Percentiles rank a stretch among this genome's conserved stretches.
Conservation (phyloP, 345 rosid species). For the Moricandia arvensis region DNA sequence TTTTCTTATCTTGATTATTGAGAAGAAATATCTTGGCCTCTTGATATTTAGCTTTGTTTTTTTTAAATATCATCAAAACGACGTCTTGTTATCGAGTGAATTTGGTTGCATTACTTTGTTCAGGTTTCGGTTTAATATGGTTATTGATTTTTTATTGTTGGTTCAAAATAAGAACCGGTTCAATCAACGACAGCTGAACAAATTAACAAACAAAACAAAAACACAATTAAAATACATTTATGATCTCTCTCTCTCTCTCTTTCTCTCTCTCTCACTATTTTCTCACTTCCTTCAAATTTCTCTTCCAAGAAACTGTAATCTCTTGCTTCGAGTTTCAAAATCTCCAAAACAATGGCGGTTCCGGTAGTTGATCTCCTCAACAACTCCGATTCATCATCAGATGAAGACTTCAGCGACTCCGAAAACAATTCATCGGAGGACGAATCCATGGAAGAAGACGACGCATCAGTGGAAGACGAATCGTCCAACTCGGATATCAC, state of each 20-base stretch:
- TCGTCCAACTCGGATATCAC: constrained; percentile 1
- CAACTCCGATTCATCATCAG: constrained; percentile 20
- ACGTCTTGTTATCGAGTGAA: neutral
- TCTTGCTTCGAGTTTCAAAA: neutral
- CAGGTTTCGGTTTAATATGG: constrained; percentile 1
- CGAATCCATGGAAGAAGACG: constrained; percentile 16
- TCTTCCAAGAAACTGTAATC: neutral
- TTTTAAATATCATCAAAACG: neutral
- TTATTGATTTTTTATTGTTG: neutral
- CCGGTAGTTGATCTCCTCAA: neutral
- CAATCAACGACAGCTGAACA: neutral
- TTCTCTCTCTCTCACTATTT: neutral
- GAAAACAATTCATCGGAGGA: constrained; percentile 12
- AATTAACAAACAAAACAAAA: neutral
- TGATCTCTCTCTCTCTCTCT: neutral
- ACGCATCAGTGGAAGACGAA: neutral
- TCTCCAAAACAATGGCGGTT: constrained; percentile 15
- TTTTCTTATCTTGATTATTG: neutral
- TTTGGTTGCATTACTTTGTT: neutral
- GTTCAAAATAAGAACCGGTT: neutral
- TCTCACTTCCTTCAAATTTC: neutral
- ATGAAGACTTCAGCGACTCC: constrained; percentile 10
- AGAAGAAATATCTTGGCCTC: neutral
- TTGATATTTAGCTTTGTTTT: neutral
- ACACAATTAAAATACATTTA: neutral